Evolutionary conservation across 805 yeast genomes (phyloP), one percentile per base, ranked within the genome.

Genomic region (Kodamaea jinghongensis): DNA sequence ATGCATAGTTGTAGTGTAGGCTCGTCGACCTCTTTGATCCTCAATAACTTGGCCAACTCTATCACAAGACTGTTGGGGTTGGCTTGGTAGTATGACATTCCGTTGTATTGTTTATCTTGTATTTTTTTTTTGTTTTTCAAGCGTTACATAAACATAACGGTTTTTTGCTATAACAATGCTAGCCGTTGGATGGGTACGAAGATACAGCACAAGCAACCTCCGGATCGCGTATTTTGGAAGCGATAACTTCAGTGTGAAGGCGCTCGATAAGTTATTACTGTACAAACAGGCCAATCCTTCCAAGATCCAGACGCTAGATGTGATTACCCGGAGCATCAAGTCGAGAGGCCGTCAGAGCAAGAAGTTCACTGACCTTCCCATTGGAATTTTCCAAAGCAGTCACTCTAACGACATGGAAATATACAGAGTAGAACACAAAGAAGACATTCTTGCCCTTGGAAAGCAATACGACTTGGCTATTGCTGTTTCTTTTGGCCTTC

Each of bases 401-500:
- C 17, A 28, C 12, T n/a, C 27, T 0, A 39, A 64, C 5, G 55
- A 55, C 0, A 42, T 81, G 1, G 54, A 58, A 1, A 40, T 79
- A 1, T 53, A 65, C 6, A 58, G 83, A 28, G 86, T 84, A 0
- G 89, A 82, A 38, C 51, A 70, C 1, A 50, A 58, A 1, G 34
- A 47, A 0, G 82, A 76, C 17, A 74, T 69, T 10, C 35, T 49
- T 37, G 45, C 50, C 32, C 42, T 54, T 0, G 34, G 44, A 0
- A 42, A 56, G 1, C 40, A 57, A 2, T 82, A 74, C 56, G 76
- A 84, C 46, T 55, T 89, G 47, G 83, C 89, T 1, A 70, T 93
- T n/a, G 97, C 98, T 0, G 97, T 89, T 1, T 88, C 97, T 0
- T 93, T 80, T 58, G 99, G 98, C 0, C 71, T 71, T 36, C 65